These are phyloP conservation scores for Tilletiopsis washingtonensis DNA, from an alignment of 1,284 basidiomycete species.

Conservation along the genomic window DNA sequence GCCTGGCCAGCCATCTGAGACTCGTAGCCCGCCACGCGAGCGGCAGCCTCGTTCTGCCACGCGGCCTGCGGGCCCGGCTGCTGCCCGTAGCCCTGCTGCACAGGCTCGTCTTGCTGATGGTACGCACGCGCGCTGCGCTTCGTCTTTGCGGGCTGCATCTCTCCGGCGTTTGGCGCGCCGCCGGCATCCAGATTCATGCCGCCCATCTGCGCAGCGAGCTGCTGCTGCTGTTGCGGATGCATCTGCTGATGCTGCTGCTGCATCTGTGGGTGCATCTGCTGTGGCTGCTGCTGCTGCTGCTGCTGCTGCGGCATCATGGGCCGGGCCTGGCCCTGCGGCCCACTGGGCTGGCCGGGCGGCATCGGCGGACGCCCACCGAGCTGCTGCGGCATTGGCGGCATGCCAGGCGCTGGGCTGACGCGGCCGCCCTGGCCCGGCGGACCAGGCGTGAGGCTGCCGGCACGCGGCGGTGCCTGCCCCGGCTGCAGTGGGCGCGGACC, in stretches of 20 bases:
- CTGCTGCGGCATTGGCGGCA: slow-evolving; percentile 4
- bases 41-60: slow-evolving; percentile 41
- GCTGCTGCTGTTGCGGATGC: background rate
- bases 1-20: slow-evolving; percentile 13
- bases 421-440: background rate
- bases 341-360: no score
- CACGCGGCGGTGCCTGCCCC: background rate
- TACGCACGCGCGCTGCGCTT: slow-evolving; percentile 46
- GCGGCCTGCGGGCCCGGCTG: slow-evolving; percentile 18
- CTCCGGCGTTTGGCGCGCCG: slow-evolving; percentile 1
- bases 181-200: slow-evolving; percentile 14
- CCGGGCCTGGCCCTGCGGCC: no score
- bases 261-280: slow-evolving; percentile 1
- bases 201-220: slow-evolving; percentile 21
- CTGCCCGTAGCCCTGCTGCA: slow-evolving; percentile 13
- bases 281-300: slow-evolving; percentile 6
- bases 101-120: slow-evolving; percentile 33
- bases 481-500: background rate
- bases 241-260: no score
- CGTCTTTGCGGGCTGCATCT: slow-evolving; percentile 24
- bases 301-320: slow-evolving; percentile 11
- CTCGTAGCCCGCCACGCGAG: slow-evolving; percentile 25
- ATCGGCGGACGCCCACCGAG: background rate
- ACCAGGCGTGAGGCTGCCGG: background rate
- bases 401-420: background rate